These are phyloP conservation scores for Carex parvula DNA, from an alignment of 176 grass and related monocot genomes.

Conservation along the genomic window DNA sequence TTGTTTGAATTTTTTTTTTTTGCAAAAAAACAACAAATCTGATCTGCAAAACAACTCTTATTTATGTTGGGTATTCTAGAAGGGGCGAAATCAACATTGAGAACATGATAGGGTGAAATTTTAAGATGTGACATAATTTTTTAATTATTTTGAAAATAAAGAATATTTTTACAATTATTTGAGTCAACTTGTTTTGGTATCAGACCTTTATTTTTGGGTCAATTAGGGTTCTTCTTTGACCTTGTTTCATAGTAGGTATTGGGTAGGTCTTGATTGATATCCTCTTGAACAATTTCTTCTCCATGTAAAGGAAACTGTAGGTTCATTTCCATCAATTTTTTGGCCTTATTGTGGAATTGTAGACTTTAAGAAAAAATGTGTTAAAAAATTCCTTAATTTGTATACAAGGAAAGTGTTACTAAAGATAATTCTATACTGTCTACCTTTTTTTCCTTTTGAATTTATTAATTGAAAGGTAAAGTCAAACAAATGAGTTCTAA, in stretches of 20 bases:
- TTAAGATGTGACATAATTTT: too few species aligned
- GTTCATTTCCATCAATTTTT: neutral
- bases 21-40: too few species aligned
- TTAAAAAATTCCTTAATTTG: neutral
- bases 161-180: too few species aligned
- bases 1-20: too few species aligned
- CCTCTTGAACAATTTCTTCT: neutral
- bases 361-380: neutral
- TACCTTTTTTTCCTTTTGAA: neutral
- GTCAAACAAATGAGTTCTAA: neutral
- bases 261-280: neutral
- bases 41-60: too few species aligned
- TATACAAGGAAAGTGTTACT: neutral
- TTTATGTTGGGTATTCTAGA: too few species aligned
- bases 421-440: neutral
- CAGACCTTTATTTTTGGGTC: neutral
- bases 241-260: neutral
- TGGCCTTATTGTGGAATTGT: neutral
- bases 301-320: constrained; percentile 3
- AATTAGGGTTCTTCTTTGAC: neutral
- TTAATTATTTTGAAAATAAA: too few species aligned
- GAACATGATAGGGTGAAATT: too few species aligned
- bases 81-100: too few species aligned
- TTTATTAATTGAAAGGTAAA: constrained; percentile 4
- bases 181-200: neutral